A percentile compares a stretch with the other conserved stretches of the same genome.
Conservation (phyloP, 768 basidiomycete genomes). For the Leucocoprinus leucothites region DNA sequence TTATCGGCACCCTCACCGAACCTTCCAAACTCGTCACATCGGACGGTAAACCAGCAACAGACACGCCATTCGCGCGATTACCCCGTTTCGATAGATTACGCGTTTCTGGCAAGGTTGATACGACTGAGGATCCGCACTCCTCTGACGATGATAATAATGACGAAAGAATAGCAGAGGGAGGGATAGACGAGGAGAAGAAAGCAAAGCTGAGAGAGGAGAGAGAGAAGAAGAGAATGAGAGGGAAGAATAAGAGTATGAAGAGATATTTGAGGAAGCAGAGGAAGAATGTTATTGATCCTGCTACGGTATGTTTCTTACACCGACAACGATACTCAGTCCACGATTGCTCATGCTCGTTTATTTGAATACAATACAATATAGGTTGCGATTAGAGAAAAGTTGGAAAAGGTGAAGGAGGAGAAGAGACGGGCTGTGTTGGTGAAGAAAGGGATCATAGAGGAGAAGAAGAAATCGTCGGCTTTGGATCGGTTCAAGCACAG, state of each 20-base stretch:
- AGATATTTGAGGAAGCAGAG: slow-evolving; percentile 86
- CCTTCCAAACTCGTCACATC: slow-evolving; percentile 13
- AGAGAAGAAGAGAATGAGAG: slow-evolving; percentile 82
- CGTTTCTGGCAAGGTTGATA: slow-evolving; percentile 72
- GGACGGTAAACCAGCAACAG: slow-evolving; percentile 27
- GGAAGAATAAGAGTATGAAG: slow-evolving; percentile 84
- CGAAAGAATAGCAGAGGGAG: slow-evolving; percentile 36
- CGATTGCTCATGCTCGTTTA: not conserved
- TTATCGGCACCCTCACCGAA: slow-evolving; percentile 56
- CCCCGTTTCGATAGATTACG: slow-evolving; percentile 76
- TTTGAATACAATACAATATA: slow-evolving; percentile 12
- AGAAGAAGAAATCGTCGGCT: slow-evolving; percentile 31
- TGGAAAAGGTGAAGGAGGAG: slow-evolving; percentile 56
- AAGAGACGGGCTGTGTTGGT: slow-evolving; percentile 31
- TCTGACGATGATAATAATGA: slow-evolving; percentile 41
- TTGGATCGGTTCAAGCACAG: slow-evolving; percentile 39
- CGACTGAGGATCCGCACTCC: slow-evolving; percentile 28
- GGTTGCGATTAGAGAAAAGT: slow-evolving; percentile 66
- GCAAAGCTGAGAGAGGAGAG: slow-evolving; percentile 33
- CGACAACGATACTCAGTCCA: not conserved
- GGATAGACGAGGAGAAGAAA: slow-evolving; percentile 34
- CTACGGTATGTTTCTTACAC: slow-evolving; percentile 42
- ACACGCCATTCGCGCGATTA: slow-evolving; percentile 66
- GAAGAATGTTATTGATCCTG: slow-evolving; percentile 92
- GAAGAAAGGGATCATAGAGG: slow-evolving; percentile 21